Conservation (phyloP, 176 grass and related monocot species). For the Coix lacrymajobi region DNA sequence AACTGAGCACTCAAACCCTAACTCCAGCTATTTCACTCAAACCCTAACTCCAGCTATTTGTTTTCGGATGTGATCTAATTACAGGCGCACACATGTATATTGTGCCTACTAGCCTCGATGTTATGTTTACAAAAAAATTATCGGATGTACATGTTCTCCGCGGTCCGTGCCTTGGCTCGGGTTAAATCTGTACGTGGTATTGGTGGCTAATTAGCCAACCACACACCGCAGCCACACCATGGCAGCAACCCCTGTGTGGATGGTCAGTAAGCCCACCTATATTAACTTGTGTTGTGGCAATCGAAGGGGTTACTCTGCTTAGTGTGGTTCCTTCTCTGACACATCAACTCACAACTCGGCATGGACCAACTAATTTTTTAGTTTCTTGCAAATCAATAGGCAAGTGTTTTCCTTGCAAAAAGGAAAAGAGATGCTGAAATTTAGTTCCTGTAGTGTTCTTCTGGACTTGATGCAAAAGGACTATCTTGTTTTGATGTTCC, state of each 20-base stretch:
- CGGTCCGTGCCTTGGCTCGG: not conserved
- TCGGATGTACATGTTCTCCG: not conserved
- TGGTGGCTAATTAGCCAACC: constrained; percentile 62
- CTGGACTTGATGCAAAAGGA: not conserved
- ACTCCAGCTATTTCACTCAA: too few relatives aligned
- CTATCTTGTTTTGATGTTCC: not conserved
- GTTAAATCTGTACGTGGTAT: not conserved
- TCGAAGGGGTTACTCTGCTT: constrained; percentile 5
- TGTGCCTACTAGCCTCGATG: not conserved
- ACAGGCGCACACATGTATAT: not conserved
- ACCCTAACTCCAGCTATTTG: not conserved
- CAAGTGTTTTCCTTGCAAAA: not conserved
- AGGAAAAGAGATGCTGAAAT: not conserved
- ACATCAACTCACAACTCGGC: constrained; percentile 19
- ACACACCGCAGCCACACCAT: constrained; percentile 24
- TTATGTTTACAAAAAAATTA: not conserved
- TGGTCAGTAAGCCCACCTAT: constrained; percentile 58
- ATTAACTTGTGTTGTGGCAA: constrained; percentile 35
- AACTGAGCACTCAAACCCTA: not conserved
- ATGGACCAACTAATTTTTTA: not conserved
- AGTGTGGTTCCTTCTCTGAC: constrained; percentile 6
- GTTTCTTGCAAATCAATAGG: not conserved
- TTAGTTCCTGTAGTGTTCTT: not conserved
- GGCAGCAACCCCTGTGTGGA: constrained; percentile 40
- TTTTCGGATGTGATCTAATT: not conserved